Base-by-base conservation (phyloP, 2,329 filamentous ascomycete genomes). In the Rosellinia necatrix region DNA sequence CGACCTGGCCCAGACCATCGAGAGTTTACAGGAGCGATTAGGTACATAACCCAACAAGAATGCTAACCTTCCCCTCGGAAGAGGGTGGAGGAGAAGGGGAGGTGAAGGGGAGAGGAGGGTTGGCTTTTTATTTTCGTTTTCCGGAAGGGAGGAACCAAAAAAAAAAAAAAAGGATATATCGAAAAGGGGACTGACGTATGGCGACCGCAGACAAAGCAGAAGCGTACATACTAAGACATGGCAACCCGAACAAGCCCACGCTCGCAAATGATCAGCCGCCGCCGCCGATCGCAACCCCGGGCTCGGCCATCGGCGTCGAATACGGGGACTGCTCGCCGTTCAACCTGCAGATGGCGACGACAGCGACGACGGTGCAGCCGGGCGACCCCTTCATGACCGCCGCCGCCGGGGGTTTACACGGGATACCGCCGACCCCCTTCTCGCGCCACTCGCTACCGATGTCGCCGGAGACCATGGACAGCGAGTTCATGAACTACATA, bases 21-120 rank as follows among this genome's bases (percentile, higher is more conserved):
- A 65, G 50, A 63, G 50, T 50, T 47, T 67, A 52, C 65, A 67
- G 44, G 61, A 67, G 19, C 48, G 64, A 49, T 56, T 67, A 55
- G 62, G 65, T 67, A 61, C 37, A n/a, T 61, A 22, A 22, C 30
- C 24, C 25, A n/a, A n/a, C n/a, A n/a, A n/a, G n/a, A n/a, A n/a
- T 37, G 24, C 49, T 29, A 19, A 19, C 27, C 13, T 25, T 19
- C n/a, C n/a, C n/a, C n/a, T n/a, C n/a, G n/a, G n/a, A n/a, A n/a
- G n/a, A n/a, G n/a, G n/a, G n/a, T n/a, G n/a, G n/a, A n/a, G n/a
- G n/a, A n/a, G n/a, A n/a, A n/a, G n/a, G n/a, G n/a, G n/a, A n/a
- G n/a, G n/a, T n/a, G n/a, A n/a, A n/a, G n/a, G n/a, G n/a, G n/a
- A n/a, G n/a, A n/a, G n/a, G n/a, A n/a, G n/a, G n/a, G n/a, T n/a